phyloP scores from a whole-genome alignment of 306 rosid genomes.

The Inga leiocalycina region DNA sequence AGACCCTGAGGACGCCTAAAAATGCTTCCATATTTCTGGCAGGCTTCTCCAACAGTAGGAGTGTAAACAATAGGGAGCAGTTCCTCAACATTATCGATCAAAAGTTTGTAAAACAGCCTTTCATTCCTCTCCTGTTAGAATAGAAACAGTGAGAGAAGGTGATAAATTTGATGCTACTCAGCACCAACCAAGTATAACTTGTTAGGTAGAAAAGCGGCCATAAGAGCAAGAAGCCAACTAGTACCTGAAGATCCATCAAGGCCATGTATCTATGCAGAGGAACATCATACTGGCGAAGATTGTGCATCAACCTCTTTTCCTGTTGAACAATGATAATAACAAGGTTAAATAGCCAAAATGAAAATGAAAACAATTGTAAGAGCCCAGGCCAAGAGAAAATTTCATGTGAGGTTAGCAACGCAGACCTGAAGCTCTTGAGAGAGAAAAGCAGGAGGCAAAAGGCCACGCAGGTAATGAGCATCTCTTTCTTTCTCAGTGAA shows the following conservation, averaged over 20 bases:
- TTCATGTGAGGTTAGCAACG: not conserved
- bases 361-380: not conserved
- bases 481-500: conserved; percentile 88
- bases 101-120: conserved; percentile 86
- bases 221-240: not conserved
- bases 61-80: conserved; percentile 94
- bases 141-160: conserved; percentile 23
- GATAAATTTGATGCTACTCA: conserved; percentile 20
- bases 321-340: conserved; percentile 35
- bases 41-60: conserved; percentile 97
- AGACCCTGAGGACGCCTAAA: conserved; percentile 94
- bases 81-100: conserved; percentile 90
- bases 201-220: not conserved
- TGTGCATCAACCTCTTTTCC: conserved; percentile 90
- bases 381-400: not conserved
- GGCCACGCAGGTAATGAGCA: conserved; percentile 95
- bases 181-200: not conserved
- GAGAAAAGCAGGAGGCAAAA: conserved; percentile 78
- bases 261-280: conserved; percentile 88
- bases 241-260: conserved; percentile 98
- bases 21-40: conserved; percentile 96
- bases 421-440: conserved; percentile 87
- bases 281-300: conserved; percentile 85
- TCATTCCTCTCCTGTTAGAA: conserved; percentile 86
- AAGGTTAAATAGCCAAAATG: conserved; percentile 1